Percentiles rank a stretch among this genome's conserved stretches.
Evolutionary conservation across 306 rosid species (phyloP).

Genomic region (Castanea crenata): DNA sequence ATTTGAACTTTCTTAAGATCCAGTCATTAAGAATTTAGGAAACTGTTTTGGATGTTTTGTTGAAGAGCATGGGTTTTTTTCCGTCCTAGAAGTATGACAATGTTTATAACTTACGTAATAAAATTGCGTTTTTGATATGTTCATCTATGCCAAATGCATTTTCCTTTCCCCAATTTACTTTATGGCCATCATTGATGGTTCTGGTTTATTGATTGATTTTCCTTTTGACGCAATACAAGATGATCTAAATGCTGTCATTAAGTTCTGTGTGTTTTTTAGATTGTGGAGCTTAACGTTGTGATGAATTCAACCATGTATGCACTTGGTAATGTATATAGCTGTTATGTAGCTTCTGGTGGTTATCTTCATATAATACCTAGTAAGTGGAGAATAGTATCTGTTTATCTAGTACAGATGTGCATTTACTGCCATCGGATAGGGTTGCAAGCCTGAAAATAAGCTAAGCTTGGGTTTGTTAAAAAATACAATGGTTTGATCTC

Average conservation of each 20-base stretch:
- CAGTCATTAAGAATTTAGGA: neutral
- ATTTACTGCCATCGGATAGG: neutral
- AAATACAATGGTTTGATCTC: too few relatives aligned
- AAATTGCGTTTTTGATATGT: neutral
- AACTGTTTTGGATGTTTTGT: neutral
- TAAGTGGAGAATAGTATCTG: neutral
- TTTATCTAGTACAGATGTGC: neutral
- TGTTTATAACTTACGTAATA: neutral
- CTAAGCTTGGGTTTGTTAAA: too few relatives aligned
- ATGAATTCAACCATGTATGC: neutral
- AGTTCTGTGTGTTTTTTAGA: neutral
- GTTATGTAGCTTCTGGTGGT: neutral
- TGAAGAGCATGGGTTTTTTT: neutral
- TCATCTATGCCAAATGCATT: neutral
- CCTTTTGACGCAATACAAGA: too few relatives aligned
- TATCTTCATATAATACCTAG: neutral
- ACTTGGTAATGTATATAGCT: neutral
- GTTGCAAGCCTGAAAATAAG: too few relatives aligned
- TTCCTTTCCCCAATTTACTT: neutral
- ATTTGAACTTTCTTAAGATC: conserved; percentile 1
- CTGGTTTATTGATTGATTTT: too few relatives aligned
- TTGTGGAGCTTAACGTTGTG: neutral
- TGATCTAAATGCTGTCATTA: too few relatives aligned
- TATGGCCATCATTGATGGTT: neutral
- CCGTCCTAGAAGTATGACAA: neutral